Evolutionary conservation across 192 early-diverging fungal species (phyloP), one percentile per base, ranked within the genome.

Genomic region (Backusella tuberculispora): DNA sequence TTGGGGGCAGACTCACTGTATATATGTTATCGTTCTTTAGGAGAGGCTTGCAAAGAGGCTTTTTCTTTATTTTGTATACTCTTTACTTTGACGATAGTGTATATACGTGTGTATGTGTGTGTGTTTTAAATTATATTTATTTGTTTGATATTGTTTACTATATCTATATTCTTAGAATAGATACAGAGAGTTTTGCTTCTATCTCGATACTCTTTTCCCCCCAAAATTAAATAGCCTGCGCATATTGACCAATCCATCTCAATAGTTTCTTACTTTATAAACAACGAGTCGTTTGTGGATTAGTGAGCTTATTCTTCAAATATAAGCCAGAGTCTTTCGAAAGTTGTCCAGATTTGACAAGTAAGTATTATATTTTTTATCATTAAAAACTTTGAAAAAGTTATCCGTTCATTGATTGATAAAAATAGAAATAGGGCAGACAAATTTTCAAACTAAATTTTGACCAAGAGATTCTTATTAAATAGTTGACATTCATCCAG

Each of bases 321-420:
- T 19, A 24, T 56, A 19, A 9, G 9, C 50, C 24, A 10, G 53
- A 60, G 12, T 60, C 19, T 5, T 60, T 60, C 9, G 5, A 60
- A 60, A 60, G 53, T 21, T 60, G 50, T 24, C 50, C 19, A 56
- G 50, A 56, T n/a, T 24, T 56, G 19, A 56, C 50, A 56, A 56
- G 5, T 19, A 56, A 21, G 24, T 21, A 50, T 47, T 12, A 12
- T 50, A n/a, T 50, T 50, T 24, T 56, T 21, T 56, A 24, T 24
- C 19, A 10, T 56, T 7, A 56, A 48, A 56, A 56, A 21, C 50
- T 56, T 21, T n/a, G 29, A 34, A 34, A 34, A 34, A 34, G 2
- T 34, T 34, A 34, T 34, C 29, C 29, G 2, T 13, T 60, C 24
- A 60, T 60, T 26, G 26, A 24, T 24, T 60, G 53, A 60, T 60